Conservation (phyloP, 1,284 basidiomycete species). For the Irpex sp. region DNA sequence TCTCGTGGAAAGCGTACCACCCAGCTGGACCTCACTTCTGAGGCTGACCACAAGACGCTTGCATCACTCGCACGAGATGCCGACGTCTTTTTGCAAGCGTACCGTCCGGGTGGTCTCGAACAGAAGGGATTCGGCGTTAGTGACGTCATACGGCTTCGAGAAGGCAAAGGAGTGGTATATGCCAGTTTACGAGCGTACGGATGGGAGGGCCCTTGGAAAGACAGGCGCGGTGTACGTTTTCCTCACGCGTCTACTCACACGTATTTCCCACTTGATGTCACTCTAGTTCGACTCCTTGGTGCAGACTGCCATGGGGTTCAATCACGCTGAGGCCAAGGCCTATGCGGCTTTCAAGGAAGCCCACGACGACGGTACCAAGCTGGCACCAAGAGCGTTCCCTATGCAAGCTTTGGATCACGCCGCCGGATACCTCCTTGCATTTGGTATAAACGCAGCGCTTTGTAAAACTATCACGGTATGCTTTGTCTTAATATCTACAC, state of each 20-base stretch:
- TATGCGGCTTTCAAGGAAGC: conserved; percentile 31
- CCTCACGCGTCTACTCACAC: background rate
- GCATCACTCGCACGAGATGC: conserved; percentile 36
- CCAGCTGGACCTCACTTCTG: conserved; percentile 49
- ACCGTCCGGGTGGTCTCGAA: conserved; percentile 52
- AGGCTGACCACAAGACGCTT: conserved; percentile 33
- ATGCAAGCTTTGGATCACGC: conserved; percentile 65
- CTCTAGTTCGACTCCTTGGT: conserved; percentile 64
- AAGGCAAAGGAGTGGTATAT: conserved; percentile 50
- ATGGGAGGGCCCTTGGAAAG: conserved; percentile 58
- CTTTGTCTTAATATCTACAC: background rate
- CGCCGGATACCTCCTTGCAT: conserved; percentile 57
- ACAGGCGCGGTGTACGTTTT: conserved; percentile 45
- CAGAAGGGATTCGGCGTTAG: conserved; percentile 47
- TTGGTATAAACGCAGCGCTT: conserved; percentile 55
- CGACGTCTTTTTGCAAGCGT: conserved; percentile 68
- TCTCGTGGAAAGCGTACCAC: conserved; percentile 65
- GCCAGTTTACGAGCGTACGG: conserved; percentile 60
- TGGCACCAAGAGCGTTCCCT: conserved; percentile 47
- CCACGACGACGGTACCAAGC: conserved; percentile 6
- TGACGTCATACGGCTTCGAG: conserved; percentile 32
- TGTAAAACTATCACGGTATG: conserved; percentile 49
- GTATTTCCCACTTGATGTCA: background rate
- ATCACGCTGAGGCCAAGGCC: conserved; percentile 51
- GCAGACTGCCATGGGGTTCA: conserved; percentile 65